A percentile compares a stretch with the other conserved stretches of the same genome.
Conservation (phyloP, 2,329 filamentous ascomycete species). For the Pseudogymnoascus sp. region DNA sequence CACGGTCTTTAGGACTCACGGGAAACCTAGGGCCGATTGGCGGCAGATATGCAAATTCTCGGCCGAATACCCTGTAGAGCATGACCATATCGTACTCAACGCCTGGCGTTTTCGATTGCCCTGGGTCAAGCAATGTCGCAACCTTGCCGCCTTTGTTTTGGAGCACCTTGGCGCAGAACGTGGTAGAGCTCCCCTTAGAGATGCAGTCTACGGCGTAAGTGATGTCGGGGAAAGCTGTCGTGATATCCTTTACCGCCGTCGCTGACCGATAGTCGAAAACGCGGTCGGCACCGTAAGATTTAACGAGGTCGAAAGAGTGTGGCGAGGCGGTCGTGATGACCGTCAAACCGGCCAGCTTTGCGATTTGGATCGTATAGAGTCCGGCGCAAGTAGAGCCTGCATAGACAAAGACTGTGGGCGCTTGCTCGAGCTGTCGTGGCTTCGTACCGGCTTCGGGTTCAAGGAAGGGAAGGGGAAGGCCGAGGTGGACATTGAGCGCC, state of each 20-base stretch:
- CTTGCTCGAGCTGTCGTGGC: not conserved
- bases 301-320: slow-evolving; percentile 40
- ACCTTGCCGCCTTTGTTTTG: slow-evolving; percentile 24
- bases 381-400: slow-evolving; percentile 45
- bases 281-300: slow-evolving; percentile 38
- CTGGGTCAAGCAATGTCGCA: slow-evolving; percentile 21
- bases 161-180: slow-evolving; percentile 24
- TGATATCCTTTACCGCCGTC: slow-evolving; percentile 17
- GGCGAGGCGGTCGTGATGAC: slow-evolving; percentile 41
- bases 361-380: slow-evolving; percentile 40
- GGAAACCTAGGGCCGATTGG: slow-evolving; percentile 26
- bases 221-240: slow-evolving; percentile 21
- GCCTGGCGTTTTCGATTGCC: slow-evolving; percentile 16
- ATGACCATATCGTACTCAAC: slow-evolving; percentile 22
- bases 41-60: slow-evolving; percentile 22
- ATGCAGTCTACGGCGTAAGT: slow-evolving; percentile 27
- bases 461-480: slow-evolving; percentile 17
- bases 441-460: slow-evolving; percentile 18
- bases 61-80: slow-evolving; percentile 23
- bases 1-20: slow-evolving; percentile 22
- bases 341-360: slow-evolving; percentile 30
- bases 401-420: slow-evolving; percentile 38
- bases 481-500: slow-evolving; percentile 20
- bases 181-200: slow-evolving; percentile 26
- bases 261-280: slow-evolving; percentile 46